Evolutionary conservation across 2,329 filamentous ascomycete genomes (phyloP), one percentile per base, ranked within the genome.

Genomic region (Pseudocercospora musae): DNA sequence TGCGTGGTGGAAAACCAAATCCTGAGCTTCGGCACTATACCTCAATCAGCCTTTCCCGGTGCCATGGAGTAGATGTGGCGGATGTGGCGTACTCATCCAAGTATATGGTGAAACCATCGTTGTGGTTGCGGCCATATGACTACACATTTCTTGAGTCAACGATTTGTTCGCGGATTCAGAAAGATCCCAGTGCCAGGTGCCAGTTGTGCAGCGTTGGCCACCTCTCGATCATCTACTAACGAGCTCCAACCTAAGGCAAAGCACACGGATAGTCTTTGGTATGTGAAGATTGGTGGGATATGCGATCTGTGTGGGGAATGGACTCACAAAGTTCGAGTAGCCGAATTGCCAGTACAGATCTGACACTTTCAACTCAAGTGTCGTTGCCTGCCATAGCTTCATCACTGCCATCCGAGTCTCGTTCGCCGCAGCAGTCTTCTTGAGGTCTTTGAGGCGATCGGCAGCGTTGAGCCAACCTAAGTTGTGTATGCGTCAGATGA

Each of bases 301-400:
- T 40, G 15, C 37, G 37, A 40, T 40, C 37, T 6, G 37, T 40
- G 15, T n/a, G 7, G 7, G 9, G 37, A 18, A 33, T 33, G 11
- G 31, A 40, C 37, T 40, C 37, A 40, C 37, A 40, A n/a, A 40
- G 0, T 75, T 76, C 4, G 76, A 78, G 65, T 74, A 84, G 0
- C 83, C 83, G 65, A 77, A 85, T 64, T 85, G 84, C 83, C 83
- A 85, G 73, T 79, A 85, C 78, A 84, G 76, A 63, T 84, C 82
- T 2, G 80, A 73, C 70, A 85, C 75, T 66, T 80, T 78, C 68
- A 82, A 77, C 59, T 79, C 73, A 6, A 82, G 66, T 13, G 74
- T 76, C 4, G 82, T 82, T 23, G 75, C 74, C 71, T 85, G 83
- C 82, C 83, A 85, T 31, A 75, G 72, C 10, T 78, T 76, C 1